Percentiles rank a stretch among this genome's conserved stretches.
Conservation (phyloP, 441 rosid genomes). For the Melastoma candidum region DNA sequence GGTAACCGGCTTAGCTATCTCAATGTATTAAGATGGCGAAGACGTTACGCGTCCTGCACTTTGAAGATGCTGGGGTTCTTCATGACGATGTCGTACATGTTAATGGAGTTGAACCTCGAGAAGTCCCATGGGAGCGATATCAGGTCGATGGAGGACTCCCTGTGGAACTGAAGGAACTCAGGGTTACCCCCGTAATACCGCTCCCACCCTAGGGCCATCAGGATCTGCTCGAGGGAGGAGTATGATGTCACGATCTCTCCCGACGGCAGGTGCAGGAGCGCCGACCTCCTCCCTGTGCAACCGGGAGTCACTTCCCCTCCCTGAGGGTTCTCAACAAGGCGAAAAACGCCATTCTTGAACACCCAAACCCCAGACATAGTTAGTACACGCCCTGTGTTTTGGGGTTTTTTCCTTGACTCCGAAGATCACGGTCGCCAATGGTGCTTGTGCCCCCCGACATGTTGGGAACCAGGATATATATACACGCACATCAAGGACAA, state of each 20-base stretch:
- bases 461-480: too few relatives aligned
- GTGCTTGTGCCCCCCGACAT: too few relatives aligned
- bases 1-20: too few relatives aligned
- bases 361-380: conserved; percentile 30
- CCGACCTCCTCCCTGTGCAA: conserved; percentile 6
- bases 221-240: conserved; percentile 6
- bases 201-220: conserved; percentile 7
- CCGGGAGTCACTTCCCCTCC: conserved; percentile 19
- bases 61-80: conserved; percentile 46
- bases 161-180: conserved; percentile 11
- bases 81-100: conserved; percentile 36
- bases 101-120: conserved; percentile 10
- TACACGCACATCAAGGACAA: too few relatives aligned
- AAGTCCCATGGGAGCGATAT: conserved; percentile 13
- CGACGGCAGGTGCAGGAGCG: conserved; percentile 10
- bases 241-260: conserved; percentile 11
- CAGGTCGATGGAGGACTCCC: conserved; percentile 12
- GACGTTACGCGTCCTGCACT: conserved; percentile 29
- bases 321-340: conserved; percentile 45
- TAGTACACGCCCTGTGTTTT: too few relatives aligned
- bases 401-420: neutral
- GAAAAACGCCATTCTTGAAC: conserved; percentile 10
- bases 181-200: conserved; percentile 5
- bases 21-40: too few relatives aligned
- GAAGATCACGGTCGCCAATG: neutral